Base-by-base conservation (phyloP, 208 protist genomes). In the Trypanosomatidae sp. region DNA sequence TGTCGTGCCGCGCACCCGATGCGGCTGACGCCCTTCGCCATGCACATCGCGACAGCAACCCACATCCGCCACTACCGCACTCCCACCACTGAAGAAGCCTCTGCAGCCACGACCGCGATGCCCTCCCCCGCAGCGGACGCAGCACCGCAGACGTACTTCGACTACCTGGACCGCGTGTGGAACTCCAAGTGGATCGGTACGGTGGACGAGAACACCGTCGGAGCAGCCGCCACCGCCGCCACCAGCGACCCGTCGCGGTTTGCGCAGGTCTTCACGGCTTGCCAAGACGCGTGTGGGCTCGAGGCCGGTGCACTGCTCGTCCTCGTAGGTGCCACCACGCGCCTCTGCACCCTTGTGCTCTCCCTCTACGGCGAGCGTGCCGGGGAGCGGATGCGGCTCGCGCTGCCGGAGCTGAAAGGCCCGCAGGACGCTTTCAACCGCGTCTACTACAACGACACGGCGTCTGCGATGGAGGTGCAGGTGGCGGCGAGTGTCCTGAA, bases 331-430 rank as follows among this genome's bases (percentile, higher is more conserved):
- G 83, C 71, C 33, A 39, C 80, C 19, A 87, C 79, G 28, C 89
- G 92, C 28, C 71, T 95, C 15, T 66, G 78, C 47, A 94, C 90
- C 30, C 82, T 97, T 25, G 66, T 62, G 64, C 85, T 91, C 70
- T 92, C 91, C 2, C 73, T 97, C n/a, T 93, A 93, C 74, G 90
- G 88, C 19, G 92, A 97, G 66, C 87, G 92, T 6, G 90, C 92
- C 0, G 79, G 80, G 25, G 83, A 85, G 62, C 80, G 90, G 50
- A 93, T 97, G 92, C 89, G 86, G 65, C 78, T 84, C 17, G 92
- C 91, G 12, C 80, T 94, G 62, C 81, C 82, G 13, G 76, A 91
- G 49, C 83, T 97, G 53, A 78, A 86, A 71, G 71, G 44, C 15
- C 81, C 90, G 52, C 91, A 95, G 62, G 88, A 93, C 15, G 80